These are phyloP conservation scores for Zhuliangozyma parablackwelliae DNA, from an alignment of 1,139 yeast genomes.

Conservation along the genomic window DNA sequence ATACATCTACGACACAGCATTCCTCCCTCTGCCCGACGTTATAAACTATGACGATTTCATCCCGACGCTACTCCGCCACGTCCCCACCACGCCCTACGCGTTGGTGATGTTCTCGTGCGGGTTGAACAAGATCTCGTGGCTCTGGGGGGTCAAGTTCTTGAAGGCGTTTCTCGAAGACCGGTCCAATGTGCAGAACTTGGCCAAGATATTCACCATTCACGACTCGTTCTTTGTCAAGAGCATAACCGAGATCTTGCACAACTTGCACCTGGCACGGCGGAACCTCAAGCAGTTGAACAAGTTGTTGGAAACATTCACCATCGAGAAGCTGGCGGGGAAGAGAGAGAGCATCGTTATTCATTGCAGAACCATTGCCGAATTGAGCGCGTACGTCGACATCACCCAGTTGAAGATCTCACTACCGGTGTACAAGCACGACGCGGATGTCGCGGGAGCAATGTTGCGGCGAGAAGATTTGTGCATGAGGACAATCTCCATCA, in stretches of 20 bases:
- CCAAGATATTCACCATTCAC: conserved; percentile 75
- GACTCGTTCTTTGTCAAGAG: conserved; percentile 90
- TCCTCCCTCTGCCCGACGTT: conserved; percentile 54
- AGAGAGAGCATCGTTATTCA: conserved; percentile 9
- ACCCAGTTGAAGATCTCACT: conserved; percentile 74
- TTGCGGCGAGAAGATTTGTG: too few relatives aligned
- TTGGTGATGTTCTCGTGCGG: conserved; percentile 78
- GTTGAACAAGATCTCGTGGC: conserved; percentile 63
- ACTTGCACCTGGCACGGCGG: conserved; percentile 35
- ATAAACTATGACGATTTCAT: conserved; percentile 41
- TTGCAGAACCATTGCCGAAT: conserved; percentile 55
- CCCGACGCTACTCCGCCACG: conserved; percentile 31
- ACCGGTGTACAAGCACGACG: conserved; percentile 54
- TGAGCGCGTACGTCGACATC: conserved; percentile 66
- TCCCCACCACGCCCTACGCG: conserved; percentile 59
- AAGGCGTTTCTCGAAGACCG: conserved; percentile 52
- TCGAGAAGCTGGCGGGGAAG: conserved; percentile 6
- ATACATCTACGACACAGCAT: conserved; percentile 73
- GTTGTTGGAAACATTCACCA: conserved; percentile 25
- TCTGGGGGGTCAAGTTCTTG: conserved; percentile 75
- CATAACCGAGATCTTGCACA: conserved; percentile 66
- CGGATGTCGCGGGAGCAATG: conserved; percentile 2
- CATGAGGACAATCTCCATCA: conserved; percentile 17
- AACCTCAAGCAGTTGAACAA: conserved; percentile 26
- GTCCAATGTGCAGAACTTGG: conserved; percentile 45